phyloP scores from a whole-genome alignment of 495 filamentous ascomycete genomes.

The Xylaria telfairii region DNA sequence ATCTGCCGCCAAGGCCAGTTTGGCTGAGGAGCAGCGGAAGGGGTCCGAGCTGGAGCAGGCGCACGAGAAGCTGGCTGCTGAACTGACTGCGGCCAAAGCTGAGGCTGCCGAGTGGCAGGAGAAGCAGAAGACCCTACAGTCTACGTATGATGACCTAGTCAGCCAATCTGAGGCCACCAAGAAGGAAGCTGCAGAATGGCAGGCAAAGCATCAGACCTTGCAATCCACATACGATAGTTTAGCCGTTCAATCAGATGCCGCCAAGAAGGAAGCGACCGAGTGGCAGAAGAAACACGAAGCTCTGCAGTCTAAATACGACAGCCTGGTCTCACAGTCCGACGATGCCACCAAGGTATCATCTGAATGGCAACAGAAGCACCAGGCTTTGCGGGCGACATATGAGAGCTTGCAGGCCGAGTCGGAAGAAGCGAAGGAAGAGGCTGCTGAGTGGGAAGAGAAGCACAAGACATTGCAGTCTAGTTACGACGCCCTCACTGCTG shows the following conservation, averaged over 20 bases:
- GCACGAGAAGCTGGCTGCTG: constrained; percentile 18
- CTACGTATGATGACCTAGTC: constrained; percentile 10
- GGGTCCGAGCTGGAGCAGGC: constrained; percentile 14
- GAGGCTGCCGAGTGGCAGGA: constrained; percentile 14
- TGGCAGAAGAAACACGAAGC: constrained; percentile 20
- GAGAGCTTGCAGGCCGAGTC: constrained; percentile 18
- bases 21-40: constrained; percentile 22
- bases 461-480: constrained; percentile 8
- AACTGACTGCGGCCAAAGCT: constrained; percentile 8
- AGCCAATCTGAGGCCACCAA: constrained; percentile 2
- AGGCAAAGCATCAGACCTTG: constrained; percentile 21
- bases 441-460: constrained; percentile 23
- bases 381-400: constrained; percentile 18
- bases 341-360: constrained; percentile 18
- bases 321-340: constrained; percentile 20
- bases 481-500: constrained; percentile 9
- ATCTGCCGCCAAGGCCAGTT: not conserved
- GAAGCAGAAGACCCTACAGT: constrained; percentile 18
- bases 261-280: constrained; percentile 15
- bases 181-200: constrained; percentile 21
- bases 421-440: constrained; percentile 18
- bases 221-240: constrained; percentile 20
- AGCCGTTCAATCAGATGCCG: constrained; percentile 6
- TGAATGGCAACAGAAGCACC: constrained; percentile 20
- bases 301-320: constrained; percentile 21